Base-by-base conservation (phyloP, 1,284 basidiomycete genomes). In the Heterobasidion irregulare region DNA sequence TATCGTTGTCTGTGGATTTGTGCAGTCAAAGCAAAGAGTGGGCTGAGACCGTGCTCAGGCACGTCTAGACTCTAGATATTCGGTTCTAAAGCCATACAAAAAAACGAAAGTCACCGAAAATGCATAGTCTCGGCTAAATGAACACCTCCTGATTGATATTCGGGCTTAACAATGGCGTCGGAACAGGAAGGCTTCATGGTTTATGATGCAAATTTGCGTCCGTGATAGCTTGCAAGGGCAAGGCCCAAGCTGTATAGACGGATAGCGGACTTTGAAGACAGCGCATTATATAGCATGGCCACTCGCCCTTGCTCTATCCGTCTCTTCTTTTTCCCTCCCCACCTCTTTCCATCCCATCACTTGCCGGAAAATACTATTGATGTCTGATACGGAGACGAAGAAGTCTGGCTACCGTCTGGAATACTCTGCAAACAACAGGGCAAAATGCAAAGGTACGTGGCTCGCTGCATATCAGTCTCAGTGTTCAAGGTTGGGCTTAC, bases 371-470 rank as follows among this genome's bases (percentile, higher is more conserved):
- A 45, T 54, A 26, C 54, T 51, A 53, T 63, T 63, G 53, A 84
- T 84, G 82, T 79, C 82, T 61, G 83, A 83, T 66, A 77, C 72
- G 58, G 79, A 81, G 66, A 63, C 67, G 61, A 72, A 78, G 68
- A 76, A 77, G 58, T 67, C 76, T 51, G 86, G 83, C 59, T 92
- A 92, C 71, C 82, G 89, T 62, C 72, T 93, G 52, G 91, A 93
- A 70, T 89, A 89, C 68, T 80, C 89, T 51, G 58, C 71, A 44
- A 81, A 79, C 56, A 74, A 72, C 57, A 79, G 92, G 55, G 76
- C 93, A 19, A 86, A 84, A 67, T 96, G 92, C 75, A 93, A 91
- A 75, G 92, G 92, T 87, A 56, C 56, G 77, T 70, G 45, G 38
- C n/a, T 41, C n/a, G n/a, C 6, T n/a, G 9, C 53, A 36, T 54